Evolutionary conservation across 192 early-diverging fungal species (phyloP).

Genomic region (Linnemannia hyalina): DNA sequence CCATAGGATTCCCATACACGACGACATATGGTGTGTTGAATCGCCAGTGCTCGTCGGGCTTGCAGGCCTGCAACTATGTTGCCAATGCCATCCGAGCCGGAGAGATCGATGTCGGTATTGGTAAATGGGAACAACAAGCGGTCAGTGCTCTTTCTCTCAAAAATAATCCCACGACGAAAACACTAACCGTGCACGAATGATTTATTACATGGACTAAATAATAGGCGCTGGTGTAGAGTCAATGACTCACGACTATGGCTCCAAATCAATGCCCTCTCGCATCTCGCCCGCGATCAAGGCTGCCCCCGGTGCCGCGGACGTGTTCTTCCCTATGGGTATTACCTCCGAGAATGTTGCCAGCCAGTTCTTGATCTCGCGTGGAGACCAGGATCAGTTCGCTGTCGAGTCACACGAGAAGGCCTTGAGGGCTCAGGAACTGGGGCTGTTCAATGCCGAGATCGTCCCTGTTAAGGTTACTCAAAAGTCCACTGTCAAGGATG

Average conservation of each 20-base stretch:
- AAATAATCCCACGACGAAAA: background rate
- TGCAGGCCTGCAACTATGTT: slow-evolving; percentile 89
- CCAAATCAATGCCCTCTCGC: slow-evolving; percentile 77
- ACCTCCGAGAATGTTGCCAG: slow-evolving; percentile 96
- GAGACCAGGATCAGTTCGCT: slow-evolving; percentile 89
- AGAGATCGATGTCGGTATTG: slow-evolving; percentile 92
- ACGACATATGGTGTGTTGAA: slow-evolving; percentile 89
- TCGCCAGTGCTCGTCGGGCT: slow-evolving; percentile 94
- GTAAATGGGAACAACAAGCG: slow-evolving; percentile 10
- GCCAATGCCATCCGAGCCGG: slow-evolving; percentile 91
- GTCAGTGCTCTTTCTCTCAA: background rate
- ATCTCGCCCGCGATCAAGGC: slow-evolving; percentile 77
- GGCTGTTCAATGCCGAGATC: slow-evolving; percentile 91
- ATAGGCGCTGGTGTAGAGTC: slow-evolving; percentile 90
- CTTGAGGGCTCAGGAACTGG: slow-evolving; percentile 83
- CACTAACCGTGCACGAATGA: background rate
- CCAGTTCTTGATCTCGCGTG: slow-evolving; percentile 85
- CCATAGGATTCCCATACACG: slow-evolving; percentile 77
- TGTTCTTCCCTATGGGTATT: slow-evolving; percentile 87
- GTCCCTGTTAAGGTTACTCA: slow-evolving; percentile 71
- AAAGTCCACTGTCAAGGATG: slow-evolving; percentile 72
- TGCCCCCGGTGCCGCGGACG: slow-evolving; percentile 79
- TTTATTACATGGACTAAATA: background rate
- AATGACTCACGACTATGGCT: slow-evolving; percentile 92
- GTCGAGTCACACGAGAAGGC: slow-evolving; percentile 86